Conservation (phyloP, 2,329 filamentous ascomycete genomes). For the Talaromyces amestolkiae region DNA sequence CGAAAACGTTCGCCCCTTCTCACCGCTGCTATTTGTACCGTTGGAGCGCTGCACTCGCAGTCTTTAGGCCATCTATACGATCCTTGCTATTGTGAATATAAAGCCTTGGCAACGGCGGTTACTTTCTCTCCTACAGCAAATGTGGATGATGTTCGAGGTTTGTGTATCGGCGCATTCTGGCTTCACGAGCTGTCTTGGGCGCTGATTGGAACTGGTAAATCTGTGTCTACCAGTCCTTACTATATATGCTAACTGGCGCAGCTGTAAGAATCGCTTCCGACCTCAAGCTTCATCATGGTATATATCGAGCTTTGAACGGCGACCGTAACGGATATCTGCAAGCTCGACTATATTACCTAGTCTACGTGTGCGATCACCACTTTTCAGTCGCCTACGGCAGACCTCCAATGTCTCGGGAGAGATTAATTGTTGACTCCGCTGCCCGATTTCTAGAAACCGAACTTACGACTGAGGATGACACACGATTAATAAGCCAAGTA, state of each 20-base stretch:
- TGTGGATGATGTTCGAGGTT: conserved; percentile 46
- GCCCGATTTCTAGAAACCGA: conserved; percentile 29
- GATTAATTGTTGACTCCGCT: conserved; percentile 31
- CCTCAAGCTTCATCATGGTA: conserved; percentile 26
- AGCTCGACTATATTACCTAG: conserved; percentile 33
- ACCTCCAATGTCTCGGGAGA: conserved; percentile 36
- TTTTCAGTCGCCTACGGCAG: conserved; percentile 38
- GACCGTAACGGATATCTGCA: conserved; percentile 25
- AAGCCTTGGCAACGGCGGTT: conserved; percentile 42
- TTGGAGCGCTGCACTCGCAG: conserved; percentile 45
- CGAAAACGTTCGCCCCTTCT: conserved; percentile 43
- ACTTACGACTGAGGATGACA: conserved; percentile 34
- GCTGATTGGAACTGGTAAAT: conserved; percentile 21
- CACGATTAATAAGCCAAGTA: conserved; percentile 36
- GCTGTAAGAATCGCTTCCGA: conserved; percentile 27
- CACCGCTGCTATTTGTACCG: conserved; percentile 46
- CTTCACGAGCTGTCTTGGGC: conserved; percentile 43
- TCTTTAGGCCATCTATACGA: conserved; percentile 30
- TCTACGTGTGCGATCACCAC: conserved; percentile 41
- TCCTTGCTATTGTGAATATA: conserved; percentile 45
- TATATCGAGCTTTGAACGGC: conserved; percentile 26
- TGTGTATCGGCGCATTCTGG: conserved; percentile 52
- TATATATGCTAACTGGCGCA: background rate
- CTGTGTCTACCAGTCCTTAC: background rate
- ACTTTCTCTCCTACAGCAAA: conserved; percentile 47